Conservation (phyloP, 768 basidiomycete species). For the Daedaleopsis sinensis region DNA sequence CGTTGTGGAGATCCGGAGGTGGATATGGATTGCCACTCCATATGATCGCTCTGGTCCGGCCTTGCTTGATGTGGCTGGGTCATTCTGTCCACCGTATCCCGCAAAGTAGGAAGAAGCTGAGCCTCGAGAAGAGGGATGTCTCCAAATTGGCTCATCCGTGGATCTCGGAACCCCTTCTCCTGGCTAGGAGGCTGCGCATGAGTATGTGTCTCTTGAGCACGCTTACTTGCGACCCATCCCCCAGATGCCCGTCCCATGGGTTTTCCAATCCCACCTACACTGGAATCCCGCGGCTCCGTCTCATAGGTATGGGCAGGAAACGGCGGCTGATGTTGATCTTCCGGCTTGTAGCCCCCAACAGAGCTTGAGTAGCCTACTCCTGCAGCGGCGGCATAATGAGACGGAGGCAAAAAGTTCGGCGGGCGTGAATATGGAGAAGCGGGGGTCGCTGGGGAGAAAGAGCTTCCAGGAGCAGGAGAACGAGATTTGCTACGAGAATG, state of each 20-base stretch:
- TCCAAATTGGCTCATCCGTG: constrained; percentile 45
- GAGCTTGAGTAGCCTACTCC: constrained; percentile 17
- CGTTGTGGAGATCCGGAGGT: neutral
- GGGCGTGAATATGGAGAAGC: constrained; percentile 19
- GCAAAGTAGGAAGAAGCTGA: constrained; percentile 67
- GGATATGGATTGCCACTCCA: neutral
- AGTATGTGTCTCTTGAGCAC: neutral
- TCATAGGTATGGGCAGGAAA: constrained; percentile 16
- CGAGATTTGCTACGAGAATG: constrained; percentile 22
- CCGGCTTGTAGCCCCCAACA: neutral
- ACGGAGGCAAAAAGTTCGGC: constrained; percentile 36
- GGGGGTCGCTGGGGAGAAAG: neutral
- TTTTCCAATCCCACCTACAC: neutral
- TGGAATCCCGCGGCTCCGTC: constrained; percentile 3
- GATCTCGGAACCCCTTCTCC: constrained; percentile 18
- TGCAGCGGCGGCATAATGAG: constrained; percentile 41
- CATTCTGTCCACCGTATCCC: constrained; percentile 77
- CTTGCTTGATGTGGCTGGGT: constrained; percentile 39
- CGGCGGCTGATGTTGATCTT: constrained; percentile 1
- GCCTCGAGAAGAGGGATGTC: constrained; percentile 65
- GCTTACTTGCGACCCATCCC: constrained; percentile 5
- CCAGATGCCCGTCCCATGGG: constrained; percentile 7
- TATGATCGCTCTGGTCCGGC: constrained; percentile 1
- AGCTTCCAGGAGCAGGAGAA: constrained; percentile 17
- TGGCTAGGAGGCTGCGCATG: neutral